Evolutionary conservation across 345 rosid species (phyloP).

Genomic region (Ricinus communis): DNA sequence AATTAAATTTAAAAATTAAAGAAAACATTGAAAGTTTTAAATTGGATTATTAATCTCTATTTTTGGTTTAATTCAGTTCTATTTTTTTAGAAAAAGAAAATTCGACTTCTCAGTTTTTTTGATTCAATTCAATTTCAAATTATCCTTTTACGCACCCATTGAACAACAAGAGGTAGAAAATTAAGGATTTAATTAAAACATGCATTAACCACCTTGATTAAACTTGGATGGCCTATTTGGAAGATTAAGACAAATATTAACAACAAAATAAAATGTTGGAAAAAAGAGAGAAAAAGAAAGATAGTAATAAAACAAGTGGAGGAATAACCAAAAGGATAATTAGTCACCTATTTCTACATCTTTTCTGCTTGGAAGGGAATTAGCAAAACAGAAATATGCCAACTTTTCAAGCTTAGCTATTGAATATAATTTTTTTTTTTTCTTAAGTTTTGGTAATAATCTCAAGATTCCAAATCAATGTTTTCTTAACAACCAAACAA

Average conservation of each 20-base stretch:
- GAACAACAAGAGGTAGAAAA: background rate
- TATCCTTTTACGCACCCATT: no score
- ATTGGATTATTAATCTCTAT: no score
- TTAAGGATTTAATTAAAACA: background rate
- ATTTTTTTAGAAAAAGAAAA: no score
- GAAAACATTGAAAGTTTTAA: no score
- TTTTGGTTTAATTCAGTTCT: no score
- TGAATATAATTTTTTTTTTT: background rate
- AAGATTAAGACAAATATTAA: background rate
- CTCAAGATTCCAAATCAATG: constrained; percentile 18
- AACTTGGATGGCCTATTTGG: background rate
- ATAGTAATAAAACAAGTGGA: constrained; percentile 9
- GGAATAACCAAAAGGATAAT: background rate
- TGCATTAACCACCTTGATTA: background rate
- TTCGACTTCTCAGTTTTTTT: no score
- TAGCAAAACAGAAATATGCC: background rate
- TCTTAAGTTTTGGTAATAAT: no score
- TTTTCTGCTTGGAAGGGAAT: constrained; percentile 1
- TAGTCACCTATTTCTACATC: background rate
- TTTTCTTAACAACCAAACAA: constrained; percentile 11
- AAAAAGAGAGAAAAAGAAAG: background rate
- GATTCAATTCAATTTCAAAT: no score
- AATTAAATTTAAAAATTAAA: no score
- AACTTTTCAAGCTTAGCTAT: constrained; percentile 1
- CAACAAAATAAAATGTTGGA: background rate